Conservation (phyloP, 148 eudicot genomes). For the Chenopodium album region DNA sequence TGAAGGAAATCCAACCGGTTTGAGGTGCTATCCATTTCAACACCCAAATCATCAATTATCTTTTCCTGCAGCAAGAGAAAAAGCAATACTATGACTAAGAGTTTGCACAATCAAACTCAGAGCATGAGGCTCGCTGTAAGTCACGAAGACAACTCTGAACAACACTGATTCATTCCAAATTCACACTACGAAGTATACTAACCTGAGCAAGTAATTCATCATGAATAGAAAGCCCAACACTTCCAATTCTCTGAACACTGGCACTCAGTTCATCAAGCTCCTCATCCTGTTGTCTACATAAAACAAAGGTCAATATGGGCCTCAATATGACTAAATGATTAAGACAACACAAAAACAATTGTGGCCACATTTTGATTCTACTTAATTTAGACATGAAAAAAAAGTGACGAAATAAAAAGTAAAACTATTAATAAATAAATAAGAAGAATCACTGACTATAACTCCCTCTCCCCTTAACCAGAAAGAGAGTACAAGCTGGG, state of each 20-base stretch:
- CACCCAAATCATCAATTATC: conserved; percentile 80
- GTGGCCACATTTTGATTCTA: not conserved
- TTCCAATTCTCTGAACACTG: conserved; percentile 87
- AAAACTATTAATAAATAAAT: too few species aligned
- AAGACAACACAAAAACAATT: not conserved
- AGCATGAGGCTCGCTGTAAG: not conserved
- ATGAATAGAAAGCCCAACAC: conserved; percentile 86
- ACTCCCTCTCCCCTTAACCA: not conserved
- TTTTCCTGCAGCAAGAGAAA: conserved; percentile 60
- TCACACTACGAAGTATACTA: conserved; percentile 13
- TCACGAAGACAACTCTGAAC: not conserved
- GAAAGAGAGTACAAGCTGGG: not conserved
- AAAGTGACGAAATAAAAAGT: not conserved
- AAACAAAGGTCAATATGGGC: not conserved
- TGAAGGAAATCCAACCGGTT: conserved; percentile 96
- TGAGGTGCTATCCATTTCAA: conserved; percentile 90
- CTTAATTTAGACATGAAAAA: not conserved
- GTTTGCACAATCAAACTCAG: not conserved
- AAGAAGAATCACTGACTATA: not conserved
- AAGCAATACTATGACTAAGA: not conserved
- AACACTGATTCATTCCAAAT: not conserved
- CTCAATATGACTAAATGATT: not conserved
- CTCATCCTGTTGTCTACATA: conserved; percentile 87
- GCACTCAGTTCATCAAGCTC: conserved; percentile 91
- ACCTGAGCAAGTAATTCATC: conserved; percentile 94